A percentile compares a stretch with the other conserved stretches of the same genome.
These are phyloP conservation scores for Persicaria tinctoria DNA, from an alignment of 148 eudicot genomes.

Conservation along the genomic window DNA sequence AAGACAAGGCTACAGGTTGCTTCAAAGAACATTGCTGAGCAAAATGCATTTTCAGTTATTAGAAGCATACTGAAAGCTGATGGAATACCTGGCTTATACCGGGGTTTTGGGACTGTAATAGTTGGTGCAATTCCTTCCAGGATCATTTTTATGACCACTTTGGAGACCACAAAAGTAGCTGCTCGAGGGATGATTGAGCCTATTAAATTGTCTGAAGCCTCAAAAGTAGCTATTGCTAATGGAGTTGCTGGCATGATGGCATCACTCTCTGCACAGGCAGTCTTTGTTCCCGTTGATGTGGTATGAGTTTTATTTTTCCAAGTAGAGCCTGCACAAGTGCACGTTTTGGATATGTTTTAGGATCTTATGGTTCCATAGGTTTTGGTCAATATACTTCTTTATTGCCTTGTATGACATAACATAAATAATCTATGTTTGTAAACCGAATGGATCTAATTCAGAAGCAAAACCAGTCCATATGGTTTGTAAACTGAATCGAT, in stretches of 20 bases:
- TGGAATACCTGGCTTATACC: conserved; percentile 82
- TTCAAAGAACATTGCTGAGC: conserved; percentile 53
- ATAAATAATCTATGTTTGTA: neutral
- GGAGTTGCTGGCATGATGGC: conserved; percentile 90
- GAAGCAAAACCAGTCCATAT: neutral
- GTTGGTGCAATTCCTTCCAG: conserved; percentile 88
- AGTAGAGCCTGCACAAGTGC: neutral
- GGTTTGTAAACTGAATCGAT: neutral
- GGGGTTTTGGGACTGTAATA: conserved; percentile 94
- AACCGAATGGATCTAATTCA: neutral
- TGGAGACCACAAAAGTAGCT: conserved; percentile 89
- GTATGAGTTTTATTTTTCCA: conserved; percentile 28
- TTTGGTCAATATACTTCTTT: neutral
- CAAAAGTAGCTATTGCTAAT: conserved; percentile 90
- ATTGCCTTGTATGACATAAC: no score
- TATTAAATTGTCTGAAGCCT: conserved; percentile 69
- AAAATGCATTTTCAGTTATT: conserved; percentile 59
- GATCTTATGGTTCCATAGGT: neutral
- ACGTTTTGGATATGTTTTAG: neutral
- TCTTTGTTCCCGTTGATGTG: conserved; percentile 98
- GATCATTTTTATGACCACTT: conserved; percentile 78
- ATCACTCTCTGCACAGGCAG: conserved; percentile 71
- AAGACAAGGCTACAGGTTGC: conserved; percentile 95
- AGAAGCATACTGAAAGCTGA: conserved; percentile 68
- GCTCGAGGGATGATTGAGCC: conserved; percentile 68